Evolutionary conservation across 1,284 basidiomycete species (phyloP).

Genomic region (Marasmius sp.): DNA sequence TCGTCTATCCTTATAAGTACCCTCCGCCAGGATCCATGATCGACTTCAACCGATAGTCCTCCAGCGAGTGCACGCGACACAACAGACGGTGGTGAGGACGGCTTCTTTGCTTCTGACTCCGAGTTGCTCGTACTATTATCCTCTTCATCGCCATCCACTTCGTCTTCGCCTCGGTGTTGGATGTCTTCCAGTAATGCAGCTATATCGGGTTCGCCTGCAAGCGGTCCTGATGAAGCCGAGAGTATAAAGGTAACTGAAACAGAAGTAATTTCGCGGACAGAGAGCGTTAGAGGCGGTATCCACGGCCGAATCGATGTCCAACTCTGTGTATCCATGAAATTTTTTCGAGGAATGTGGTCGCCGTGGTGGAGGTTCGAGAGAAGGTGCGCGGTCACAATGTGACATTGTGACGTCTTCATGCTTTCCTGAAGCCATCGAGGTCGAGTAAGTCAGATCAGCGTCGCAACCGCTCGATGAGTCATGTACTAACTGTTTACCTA

Average conservation of each 20-base stretch:
- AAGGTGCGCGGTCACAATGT: too few relatives aligned
- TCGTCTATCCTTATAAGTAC: slow-evolving; percentile 78
- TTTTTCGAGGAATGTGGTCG: neutral
- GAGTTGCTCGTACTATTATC: slow-evolving; percentile 18
- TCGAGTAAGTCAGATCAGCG: too few relatives aligned
- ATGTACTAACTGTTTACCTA: too few relatives aligned
- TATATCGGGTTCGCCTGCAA: slow-evolving; percentile 24
- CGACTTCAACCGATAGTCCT: slow-evolving; percentile 76
- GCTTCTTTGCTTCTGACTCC: slow-evolving; percentile 22
- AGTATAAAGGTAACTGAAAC: slow-evolving; percentile 79
- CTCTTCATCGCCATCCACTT: slow-evolving; percentile 40
- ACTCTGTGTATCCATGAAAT: slow-evolving; percentile 9
- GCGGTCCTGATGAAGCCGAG: slow-evolving; percentile 45
- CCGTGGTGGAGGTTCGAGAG: too few relatives aligned
- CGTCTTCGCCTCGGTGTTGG: slow-evolving; percentile 39
- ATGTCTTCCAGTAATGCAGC: slow-evolving; percentile 44
- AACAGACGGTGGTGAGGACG: slow-evolving; percentile 43
- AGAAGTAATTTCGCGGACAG: slow-evolving; percentile 76
- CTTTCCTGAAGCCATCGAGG: too few relatives aligned
- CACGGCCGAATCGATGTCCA: slow-evolving; percentile 79
- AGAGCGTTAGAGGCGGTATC: slow-evolving; percentile 64
- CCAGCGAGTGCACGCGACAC: slow-evolving; percentile 69
- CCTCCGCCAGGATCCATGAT: slow-evolving; percentile 70
- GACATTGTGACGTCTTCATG: too few relatives aligned
- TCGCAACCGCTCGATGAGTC: too few relatives aligned